Conservation (phyloP, 2,329 filamentous ascomycete genomes). For the Aspergillus flavus region DNA sequence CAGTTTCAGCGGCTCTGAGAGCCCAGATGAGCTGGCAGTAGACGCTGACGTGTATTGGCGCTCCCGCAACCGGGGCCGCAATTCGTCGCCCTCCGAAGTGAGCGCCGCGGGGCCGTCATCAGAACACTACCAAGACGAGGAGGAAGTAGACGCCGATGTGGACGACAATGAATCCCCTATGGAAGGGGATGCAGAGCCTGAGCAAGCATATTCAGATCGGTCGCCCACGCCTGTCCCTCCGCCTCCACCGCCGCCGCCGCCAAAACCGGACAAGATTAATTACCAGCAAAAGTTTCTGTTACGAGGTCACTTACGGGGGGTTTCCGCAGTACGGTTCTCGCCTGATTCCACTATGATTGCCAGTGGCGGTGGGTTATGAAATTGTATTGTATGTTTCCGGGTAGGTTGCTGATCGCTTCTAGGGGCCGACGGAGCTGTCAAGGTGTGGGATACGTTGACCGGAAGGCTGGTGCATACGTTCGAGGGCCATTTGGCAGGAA, state of each 20-base stretch:
- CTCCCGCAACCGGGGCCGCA: slow-evolving; percentile 29
- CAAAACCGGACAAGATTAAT: slow-evolving; percentile 61
- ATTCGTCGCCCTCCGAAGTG: slow-evolving; percentile 22
- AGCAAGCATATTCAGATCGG: slow-evolving; percentile 31
- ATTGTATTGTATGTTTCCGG: background rate
- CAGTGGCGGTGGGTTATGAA: slow-evolving; percentile 64
- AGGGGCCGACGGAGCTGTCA: slow-evolving; percentile 84
- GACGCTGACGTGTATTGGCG: slow-evolving; percentile 42
- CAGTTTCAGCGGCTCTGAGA: slow-evolving; percentile 38
- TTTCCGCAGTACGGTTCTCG: slow-evolving; percentile 87
- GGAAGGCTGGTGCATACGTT: slow-evolving; percentile 84
- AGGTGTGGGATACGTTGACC: slow-evolving; percentile 82
- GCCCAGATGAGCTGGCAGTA: slow-evolving; percentile 50
- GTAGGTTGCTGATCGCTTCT: slow-evolving; percentile 16
- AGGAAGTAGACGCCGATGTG: slow-evolving; percentile 17
- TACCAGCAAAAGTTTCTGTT: slow-evolving; percentile 73
- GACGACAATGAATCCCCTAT: slow-evolving; percentile 24
- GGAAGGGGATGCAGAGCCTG: slow-evolving; percentile 17
- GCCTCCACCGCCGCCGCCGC: slow-evolving; percentile 43
- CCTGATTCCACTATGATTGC: slow-evolving; percentile 89
- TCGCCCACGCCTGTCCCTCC: slow-evolving; percentile 41
- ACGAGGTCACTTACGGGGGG: slow-evolving; percentile 74
- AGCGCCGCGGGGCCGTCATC: slow-evolving; percentile 8
- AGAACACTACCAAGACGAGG: slow-evolving; percentile 11
- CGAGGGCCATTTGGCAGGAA: slow-evolving; percentile 88